A percentile compares a stretch with the other conserved stretches of the same genome.
Conservation (phyloP, 768 basidiomycete genomes). For the Lactarius evosmus region DNA sequence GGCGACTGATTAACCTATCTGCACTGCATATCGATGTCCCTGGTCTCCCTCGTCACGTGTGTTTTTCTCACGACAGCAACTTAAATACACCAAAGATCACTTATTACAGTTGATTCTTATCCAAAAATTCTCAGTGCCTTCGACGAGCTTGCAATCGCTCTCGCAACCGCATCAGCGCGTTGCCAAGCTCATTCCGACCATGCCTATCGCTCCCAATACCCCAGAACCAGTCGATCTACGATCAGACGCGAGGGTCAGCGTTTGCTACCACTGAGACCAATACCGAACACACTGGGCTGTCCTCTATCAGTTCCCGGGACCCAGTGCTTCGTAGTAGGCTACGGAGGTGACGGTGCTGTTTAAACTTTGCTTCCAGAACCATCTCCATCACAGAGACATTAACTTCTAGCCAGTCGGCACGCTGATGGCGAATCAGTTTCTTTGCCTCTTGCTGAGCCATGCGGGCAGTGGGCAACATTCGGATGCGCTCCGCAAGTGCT, state of each 20-base stretch:
- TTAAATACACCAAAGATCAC: not conserved
- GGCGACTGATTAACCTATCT: not conserved
- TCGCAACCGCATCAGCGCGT: constrained; percentile 41
- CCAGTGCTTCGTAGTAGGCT: constrained; percentile 39
- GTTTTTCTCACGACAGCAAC: not conserved
- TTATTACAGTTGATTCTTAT: not conserved
- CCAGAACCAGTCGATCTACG: constrained; percentile 42
- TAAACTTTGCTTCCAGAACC: constrained; percentile 41
- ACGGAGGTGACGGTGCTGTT: constrained; percentile 39
- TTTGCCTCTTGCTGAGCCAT: constrained; percentile 25
- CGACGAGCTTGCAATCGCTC: constrained; percentile 33
- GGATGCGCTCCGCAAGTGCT: constrained; percentile 19
- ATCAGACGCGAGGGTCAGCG: constrained; percentile 31
- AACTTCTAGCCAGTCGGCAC: constrained; percentile 21
- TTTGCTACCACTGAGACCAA: constrained; percentile 1
- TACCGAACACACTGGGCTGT: constrained; percentile 31
- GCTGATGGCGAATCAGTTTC: constrained; percentile 7
- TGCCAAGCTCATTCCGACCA: constrained; percentile 43
- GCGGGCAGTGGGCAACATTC: constrained; percentile 21
- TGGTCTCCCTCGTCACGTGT: constrained; percentile 4
- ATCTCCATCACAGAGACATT: constrained; percentile 36
- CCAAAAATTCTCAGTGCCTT: constrained; percentile 1
- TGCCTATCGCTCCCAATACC: constrained; percentile 39
- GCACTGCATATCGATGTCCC: not conserved
- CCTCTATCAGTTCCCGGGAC: constrained; percentile 40